Evolutionary conservation across 2,329 filamentous ascomycete genomes (phyloP), one percentile per base, ranked within the genome.

Genomic region (Xylariomycetidae sp.): DNA sequence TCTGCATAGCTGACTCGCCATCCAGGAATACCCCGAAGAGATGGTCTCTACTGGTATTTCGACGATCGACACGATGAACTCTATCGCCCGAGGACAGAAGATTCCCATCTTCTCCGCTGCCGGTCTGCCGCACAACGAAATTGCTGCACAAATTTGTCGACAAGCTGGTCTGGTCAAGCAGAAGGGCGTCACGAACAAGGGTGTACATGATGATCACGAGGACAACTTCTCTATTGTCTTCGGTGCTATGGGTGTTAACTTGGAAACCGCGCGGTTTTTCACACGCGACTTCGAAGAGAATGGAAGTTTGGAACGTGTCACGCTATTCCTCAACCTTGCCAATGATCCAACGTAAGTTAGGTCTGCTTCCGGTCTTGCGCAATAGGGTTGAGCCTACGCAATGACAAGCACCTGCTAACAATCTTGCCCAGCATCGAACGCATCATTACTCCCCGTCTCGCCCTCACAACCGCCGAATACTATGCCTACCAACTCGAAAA

Each of bases 221-320:
- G 92, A 98, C 58, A 98, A 98, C 73, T 98, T 98, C 77, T 96
- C 89, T 41, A 98, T 98, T 56, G 92, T 98, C 37, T 98, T 98
- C 61, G 94, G 88, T 59, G 92, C 92, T 58, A 98, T 98, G 92
- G 92, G 92, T 88, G 92, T 98, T 53, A 98, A 98, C 72, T 81
- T 98, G 82, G 92, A 98, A 63, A 98, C 92, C 19, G 87, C 85
- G 54, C 85, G 92, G 53, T 98, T 98, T 79, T 98, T 98, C 73
- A 97, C 90, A 23, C 80, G 88, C 48, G 92, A 98, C 57, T 98
- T 98, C 58, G 92, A 98, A 66, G 88, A 98, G 77, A 98, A 98
- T 66, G 94, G 94, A 51, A 94, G 87, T 68, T 81, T 98, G 82
- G 92, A 96, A 71, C 87, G 92, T 67, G 83, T 87, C 51, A 97